phyloP scores from a whole-genome alignment of 768 basidiomycete genomes.

The Hericium erinaceus region DNA sequence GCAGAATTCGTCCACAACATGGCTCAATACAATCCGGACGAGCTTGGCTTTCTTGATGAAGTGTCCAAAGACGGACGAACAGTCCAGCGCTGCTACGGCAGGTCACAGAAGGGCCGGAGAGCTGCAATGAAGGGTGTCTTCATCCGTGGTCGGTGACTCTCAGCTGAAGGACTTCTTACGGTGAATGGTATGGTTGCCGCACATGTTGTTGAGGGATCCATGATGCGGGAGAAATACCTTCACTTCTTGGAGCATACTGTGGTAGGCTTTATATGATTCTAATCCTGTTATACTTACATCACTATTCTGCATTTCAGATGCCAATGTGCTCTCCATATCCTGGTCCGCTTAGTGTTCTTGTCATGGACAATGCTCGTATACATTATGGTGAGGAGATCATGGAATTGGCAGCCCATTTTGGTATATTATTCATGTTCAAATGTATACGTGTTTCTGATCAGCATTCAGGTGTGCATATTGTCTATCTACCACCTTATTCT shows the following conservation, averaged over 20 bases:
- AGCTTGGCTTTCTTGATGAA: slow-evolving; percentile 26
- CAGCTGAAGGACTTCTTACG: neutral
- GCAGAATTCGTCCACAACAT: slow-evolving; percentile 20
- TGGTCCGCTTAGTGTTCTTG: slow-evolving; percentile 11
- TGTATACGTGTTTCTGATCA: neutral
- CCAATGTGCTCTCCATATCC: slow-evolving; percentile 2
- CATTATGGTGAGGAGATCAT: slow-evolving; percentile 9
- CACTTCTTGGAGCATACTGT: neutral
- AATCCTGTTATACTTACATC: no score
- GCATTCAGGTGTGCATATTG: slow-evolving; percentile 18
- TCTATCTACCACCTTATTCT: slow-evolving; percentile 30
- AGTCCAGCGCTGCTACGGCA: neutral
- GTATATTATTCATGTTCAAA: slow-evolving; percentile 1
- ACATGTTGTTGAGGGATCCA: neutral
- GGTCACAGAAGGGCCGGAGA: neutral
- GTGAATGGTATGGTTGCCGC: neutral
- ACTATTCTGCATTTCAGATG: slow-evolving; percentile 18
- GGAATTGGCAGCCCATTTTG: neutral
- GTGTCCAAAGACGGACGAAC: slow-evolving; percentile 10
- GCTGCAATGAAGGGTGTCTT: neutral
- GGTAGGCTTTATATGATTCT: neutral
- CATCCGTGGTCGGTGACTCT: neutral
- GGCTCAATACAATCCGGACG: slow-evolving; percentile 22
- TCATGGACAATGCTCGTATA: no score
- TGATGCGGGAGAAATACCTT: neutral